Evolutionary conservation across 345 rosid species (phyloP), one percentile per base, ranked within the genome.

Genomic region (Arabis alpina): DNA sequence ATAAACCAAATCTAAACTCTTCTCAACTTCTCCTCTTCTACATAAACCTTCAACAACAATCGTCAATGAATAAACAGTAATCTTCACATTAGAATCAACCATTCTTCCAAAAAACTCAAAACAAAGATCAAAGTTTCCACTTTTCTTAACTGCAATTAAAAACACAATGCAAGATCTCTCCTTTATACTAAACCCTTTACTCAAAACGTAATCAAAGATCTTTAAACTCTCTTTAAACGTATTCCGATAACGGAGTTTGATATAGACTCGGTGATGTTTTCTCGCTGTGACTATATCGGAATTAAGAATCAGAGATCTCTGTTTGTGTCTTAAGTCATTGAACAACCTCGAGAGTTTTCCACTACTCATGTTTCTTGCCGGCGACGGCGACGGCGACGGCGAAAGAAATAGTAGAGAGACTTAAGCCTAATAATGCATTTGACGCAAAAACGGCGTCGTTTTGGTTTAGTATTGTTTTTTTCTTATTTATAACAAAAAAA

Each of bases 101-200:
- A 84, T 84, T 77, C 66, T 61, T 61, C 67, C 61, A 67, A 85
- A 87, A 56, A 84, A 69, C 8, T 50, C 76, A 15, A 80, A 75
- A 75, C 81, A 82, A 1, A 53, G 64, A 49, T 77, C 87, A 51
- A 80, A 64, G 54, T 76, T 63, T 66, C 78, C 79, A 54, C 79
- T 54, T 70, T 76, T 83, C 79, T 79, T 89, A 78, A 82, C 67
- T 24, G 87, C 93, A 24, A 84, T 58, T 80, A 89, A 71, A 76
- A 53, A 80, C 25, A 80, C 88, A 69, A 84, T 83, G 64, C 91
- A 89, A 30, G 91, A 84, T 77, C 91, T 80, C 57, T 83, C 86
- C 65, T 84, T 85, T 23, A 86, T 77, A 68, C 81, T 72, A 34
- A 86, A 54, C 34, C 83, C 80, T 23, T 43, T 77, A 19, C 53